A percentile compares a stretch with the other conserved stretches of the same genome.
Conservation (phyloP, 257 asterid genomes). For the Ajuga chamaepitys region DNA sequence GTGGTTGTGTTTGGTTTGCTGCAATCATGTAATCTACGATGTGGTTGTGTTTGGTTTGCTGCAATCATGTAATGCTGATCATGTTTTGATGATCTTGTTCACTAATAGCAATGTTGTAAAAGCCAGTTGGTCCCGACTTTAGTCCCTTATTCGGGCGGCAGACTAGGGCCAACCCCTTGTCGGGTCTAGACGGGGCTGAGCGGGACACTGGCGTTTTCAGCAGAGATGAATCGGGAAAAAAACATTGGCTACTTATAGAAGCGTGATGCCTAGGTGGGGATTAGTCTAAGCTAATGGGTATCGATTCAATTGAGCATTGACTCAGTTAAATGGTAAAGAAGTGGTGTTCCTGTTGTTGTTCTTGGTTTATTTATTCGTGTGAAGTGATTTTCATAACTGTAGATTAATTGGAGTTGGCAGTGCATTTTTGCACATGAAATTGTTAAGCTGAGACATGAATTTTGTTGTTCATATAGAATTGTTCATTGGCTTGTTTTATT, state of each 20-base stretch:
- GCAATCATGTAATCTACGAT: too few relatives aligned
- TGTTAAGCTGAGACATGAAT: not conserved
- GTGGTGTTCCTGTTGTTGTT: slow-evolving; percentile 9
- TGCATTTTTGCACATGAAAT: slow-evolving; percentile 9
- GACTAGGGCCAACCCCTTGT: too few relatives aligned
- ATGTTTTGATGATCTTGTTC: slow-evolving; percentile 1
- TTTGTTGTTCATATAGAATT: not conserved
- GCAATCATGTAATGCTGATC: slow-evolving; percentile 36
- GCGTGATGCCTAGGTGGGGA: too few relatives aligned
- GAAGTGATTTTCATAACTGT: not conserved
- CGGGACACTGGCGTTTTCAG: too few relatives aligned
- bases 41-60: slow-evolving; percentile 14
- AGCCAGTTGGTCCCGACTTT: too few relatives aligned
- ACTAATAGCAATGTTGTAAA: too few relatives aligned
- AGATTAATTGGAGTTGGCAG: slow-evolving; percentile 8
- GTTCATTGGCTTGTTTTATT: not conserved
- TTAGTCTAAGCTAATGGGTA: not conserved
- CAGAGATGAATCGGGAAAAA: too few relatives aligned
- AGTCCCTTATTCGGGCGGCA: too few relatives aligned
- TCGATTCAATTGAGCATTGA: slow-evolving; percentile 13
- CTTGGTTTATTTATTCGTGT: not conserved
- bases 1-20: slow-evolving; percentile 21
- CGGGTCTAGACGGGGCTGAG: too few relatives aligned
- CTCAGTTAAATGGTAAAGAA: not conserved
- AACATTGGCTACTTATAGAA: too few relatives aligned